Base-by-base conservation (phyloP, 176 grass and related monocot species). In the Tillandsia leiboldiana region DNA sequence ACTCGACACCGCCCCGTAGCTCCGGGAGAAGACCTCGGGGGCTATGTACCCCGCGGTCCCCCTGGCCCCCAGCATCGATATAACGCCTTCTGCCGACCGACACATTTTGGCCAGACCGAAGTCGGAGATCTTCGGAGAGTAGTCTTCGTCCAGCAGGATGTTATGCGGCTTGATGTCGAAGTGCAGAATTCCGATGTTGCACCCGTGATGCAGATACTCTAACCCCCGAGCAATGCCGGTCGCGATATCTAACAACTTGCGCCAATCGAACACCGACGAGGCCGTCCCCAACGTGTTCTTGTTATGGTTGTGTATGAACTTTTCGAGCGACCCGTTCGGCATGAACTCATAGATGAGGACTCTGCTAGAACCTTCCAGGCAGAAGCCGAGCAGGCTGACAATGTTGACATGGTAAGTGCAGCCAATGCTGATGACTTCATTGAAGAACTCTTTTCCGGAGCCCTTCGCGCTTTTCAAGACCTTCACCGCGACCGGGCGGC, bases 381-480 rank as follows among this genome's bases (percentile, higher is more conserved):
- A 91, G 65, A 91, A 91, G 1, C 88, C 88, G 9, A 84, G 73
- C 49, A 91, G 23, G 13, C 63, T 66, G 51, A 91, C 88, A 56
- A 91, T 72, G 78, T 87, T 91, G 12, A 86, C 81, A 15, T 91
- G 88, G 1, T 76, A 83, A 4, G 80, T 90, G 67, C 27, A 78
- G 10, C 83, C 80, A 1, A 90, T 90, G 64, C 79, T 86, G 27
- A 82, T 47, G 33, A 90, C 87, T 79, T 90, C 80, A 17, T 85
- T 86, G 12, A 90, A 69, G 72, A 90, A 90, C 51, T 90, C 87
- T 33, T 83, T 79, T 2, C 84, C 77, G 10, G 80, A 77, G 53
- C 80, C 62, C 0, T 49, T 5, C 0, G 84, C 68, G 64, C 81
- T 51, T 73, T 74, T 78, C 2, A 91, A 62, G 58, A 84, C 29